phyloP scores from a whole-genome alignment of 192 early-diverging fungal species.

The Coemansia javaensis region DNA sequence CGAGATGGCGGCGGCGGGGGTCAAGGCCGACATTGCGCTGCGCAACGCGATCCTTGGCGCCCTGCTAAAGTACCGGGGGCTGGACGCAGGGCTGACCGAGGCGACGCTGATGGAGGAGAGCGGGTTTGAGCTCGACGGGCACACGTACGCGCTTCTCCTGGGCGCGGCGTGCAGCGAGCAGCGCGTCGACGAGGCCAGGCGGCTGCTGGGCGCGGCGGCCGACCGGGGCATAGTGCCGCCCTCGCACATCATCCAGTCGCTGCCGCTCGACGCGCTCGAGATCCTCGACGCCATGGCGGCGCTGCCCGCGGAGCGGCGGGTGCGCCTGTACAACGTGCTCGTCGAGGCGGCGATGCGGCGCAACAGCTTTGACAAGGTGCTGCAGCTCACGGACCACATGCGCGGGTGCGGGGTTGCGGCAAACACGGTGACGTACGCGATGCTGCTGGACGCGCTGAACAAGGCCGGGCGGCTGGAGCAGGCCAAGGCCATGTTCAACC shows the following conservation, averaged over 20 bases:
- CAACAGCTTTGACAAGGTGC: conserved; percentile 27
- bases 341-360: conserved; percentile 22
- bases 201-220: conserved; percentile 11
- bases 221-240: conserved; percentile 23
- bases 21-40: conserved; percentile 30
- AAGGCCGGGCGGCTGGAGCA: conserved; percentile 33
- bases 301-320: conserved; percentile 4
- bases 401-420: conserved; percentile 16
- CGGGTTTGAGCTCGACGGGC: conserved; percentile 20
- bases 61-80: conserved; percentile 16
- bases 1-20: conserved; percentile 25
- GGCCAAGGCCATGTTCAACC: conserved; percentile 28
- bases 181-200: conserved; percentile 11
- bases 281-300: conserved; percentile 16
- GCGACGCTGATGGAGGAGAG: conserved; percentile 26
- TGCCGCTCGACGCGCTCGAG: conserved; percentile 18
- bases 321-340: conserved; percentile 39
- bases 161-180: conserved; percentile 17
- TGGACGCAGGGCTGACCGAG: conserved; percentile 28
- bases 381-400: conserved; percentile 35
- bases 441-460: conserved; percentile 43
- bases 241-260: conserved; percentile 12
- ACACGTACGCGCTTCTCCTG: conserved; percentile 28
- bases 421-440: conserved; percentile 36
- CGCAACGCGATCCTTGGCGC: conserved; percentile 37